These are phyloP conservation scores for Herpetomonas samuelpessoai DNA, from an alignment of 208 protist genomes.

Conservation along the genomic window DNA sequence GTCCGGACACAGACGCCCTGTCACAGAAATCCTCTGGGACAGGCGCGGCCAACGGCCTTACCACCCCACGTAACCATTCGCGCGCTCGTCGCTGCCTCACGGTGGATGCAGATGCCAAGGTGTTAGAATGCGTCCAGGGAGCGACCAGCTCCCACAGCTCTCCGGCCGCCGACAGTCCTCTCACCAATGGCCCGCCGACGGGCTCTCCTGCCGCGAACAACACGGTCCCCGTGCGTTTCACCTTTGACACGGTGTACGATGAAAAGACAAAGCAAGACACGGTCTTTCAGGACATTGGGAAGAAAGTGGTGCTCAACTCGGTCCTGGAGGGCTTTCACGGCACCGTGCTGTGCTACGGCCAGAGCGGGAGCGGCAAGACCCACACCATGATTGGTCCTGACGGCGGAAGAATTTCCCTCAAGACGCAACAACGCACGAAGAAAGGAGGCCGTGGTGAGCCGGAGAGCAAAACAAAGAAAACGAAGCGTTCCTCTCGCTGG, in stretches of 20 bases:
- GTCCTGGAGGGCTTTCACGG: slow-evolving; percentile 78
- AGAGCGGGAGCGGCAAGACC: slow-evolving; percentile 92
- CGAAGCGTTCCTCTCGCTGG: too few relatives aligned
- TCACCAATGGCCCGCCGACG: too few relatives aligned
- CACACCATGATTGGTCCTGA: slow-evolving; percentile 75
- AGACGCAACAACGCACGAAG: too few relatives aligned
- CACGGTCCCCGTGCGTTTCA: slow-evolving; percentile 27
- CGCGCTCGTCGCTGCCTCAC: slow-evolving; percentile 17
- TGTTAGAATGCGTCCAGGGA: slow-evolving; percentile 30
- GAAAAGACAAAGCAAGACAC: slow-evolving; percentile 50
- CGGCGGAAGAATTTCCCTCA: slow-evolving; percentile 15
- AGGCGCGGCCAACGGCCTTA: too few relatives aligned
- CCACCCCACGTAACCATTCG: too few relatives aligned
- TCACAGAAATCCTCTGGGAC: not conserved
- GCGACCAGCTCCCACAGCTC: not conserved
- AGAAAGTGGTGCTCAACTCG: slow-evolving; percentile 33
- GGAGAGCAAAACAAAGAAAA: not conserved
- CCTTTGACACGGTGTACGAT: slow-evolving; percentile 72
- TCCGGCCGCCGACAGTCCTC: not conserved
- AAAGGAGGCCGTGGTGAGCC: too few relatives aligned
- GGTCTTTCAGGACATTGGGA: slow-evolving; percentile 62
- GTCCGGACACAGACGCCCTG: slow-evolving; percentile 16
- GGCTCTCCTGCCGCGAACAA: not conserved
- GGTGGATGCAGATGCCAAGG: slow-evolving; percentile 6
- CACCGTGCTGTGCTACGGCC: slow-evolving; percentile 89